Evolutionary conservation across 192 early-diverging fungal species (phyloP), one percentile per base, ranked within the genome.

Genomic region (Pilaira anomala): DNA sequence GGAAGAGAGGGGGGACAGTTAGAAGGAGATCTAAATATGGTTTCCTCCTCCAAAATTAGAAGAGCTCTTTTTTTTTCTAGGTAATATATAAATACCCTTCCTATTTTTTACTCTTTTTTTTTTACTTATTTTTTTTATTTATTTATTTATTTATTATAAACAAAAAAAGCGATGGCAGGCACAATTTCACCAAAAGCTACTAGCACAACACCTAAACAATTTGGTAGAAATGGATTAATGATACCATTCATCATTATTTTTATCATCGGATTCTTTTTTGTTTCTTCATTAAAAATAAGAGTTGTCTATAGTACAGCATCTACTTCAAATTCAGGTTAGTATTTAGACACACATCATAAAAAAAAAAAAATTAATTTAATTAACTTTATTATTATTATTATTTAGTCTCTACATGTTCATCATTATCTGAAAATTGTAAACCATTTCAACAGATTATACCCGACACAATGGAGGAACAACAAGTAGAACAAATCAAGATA

Each of bases 251-350:
- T 42, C 2, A 58, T 33, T 3, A 14, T 42, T 6, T 42, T 58
- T 6, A 22, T 58, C 11, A 24, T 58, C 11, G 56, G 33, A 5
- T 58, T 58, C 56, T 42, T 58, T 33, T 58, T 58, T 41, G 7
- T 58, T 16, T 42, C 56, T 7, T 39, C 33, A 5, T 41, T 58
- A 21, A 58, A 58, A 12, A 24, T 58, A 24, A 58, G 36, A 42
- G 40, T 58, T 21, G 40, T 39, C 16, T 58, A 58, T 24, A 58
- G 39, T 41, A 22, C 56, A 24, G 13, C 36, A 16, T 16, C n/a
- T n/a, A n/a, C 39, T 41, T 28, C 29, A 41, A 58, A 40, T 39
- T 36, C 33, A 36, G 33, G 33, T 36, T 36, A 9, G 33, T 36
- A n/a, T n/a, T n/a, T 9, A 36, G 33, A 36, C 6, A 6, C 1